These are phyloP conservation scores for Knoxdaviesia capensis DNA, from an alignment of 2,329 filamentous ascomycete species.

Conservation along the genomic window DNA sequence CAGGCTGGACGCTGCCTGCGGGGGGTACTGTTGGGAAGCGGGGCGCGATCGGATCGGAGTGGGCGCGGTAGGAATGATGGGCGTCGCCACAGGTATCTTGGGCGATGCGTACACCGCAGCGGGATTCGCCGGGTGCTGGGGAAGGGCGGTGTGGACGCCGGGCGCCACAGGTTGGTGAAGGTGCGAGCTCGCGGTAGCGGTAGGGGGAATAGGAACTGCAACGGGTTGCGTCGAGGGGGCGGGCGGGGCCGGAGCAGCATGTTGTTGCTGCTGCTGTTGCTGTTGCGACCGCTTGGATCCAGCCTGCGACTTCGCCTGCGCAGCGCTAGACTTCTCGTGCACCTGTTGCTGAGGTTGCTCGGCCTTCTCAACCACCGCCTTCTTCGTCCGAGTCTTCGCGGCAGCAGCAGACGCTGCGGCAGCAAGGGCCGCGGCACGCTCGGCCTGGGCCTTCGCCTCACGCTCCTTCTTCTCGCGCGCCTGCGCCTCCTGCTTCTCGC, in stretches of 20 bases:
- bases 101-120: constrained; percentile 50
- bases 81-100: constrained; percentile 59
- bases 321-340: constrained; percentile 6
- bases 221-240: not conserved
- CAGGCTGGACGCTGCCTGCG: no score
- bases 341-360: no score
- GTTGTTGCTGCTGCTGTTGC: not conserved
- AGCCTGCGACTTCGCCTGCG: constrained; percentile 40
- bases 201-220: not conserved
- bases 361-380: constrained; percentile 37
- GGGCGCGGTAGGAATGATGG: constrained; percentile 55
- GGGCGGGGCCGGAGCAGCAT: not conserved
- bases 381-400: constrained; percentile 44
- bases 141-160: constrained; percentile 25
- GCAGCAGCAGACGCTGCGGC: constrained; percentile 31
- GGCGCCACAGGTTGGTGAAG: not conserved
- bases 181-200: not conserved
- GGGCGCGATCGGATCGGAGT: constrained; percentile 62
- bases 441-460: constrained; percentile 17
- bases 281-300: constrained; percentile 16
- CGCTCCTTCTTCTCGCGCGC: constrained; percentile 42
- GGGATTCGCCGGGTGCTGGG: constrained; percentile 37
- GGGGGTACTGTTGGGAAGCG: constrained; percentile 44
- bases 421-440: constrained; percentile 31
- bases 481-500: constrained; percentile 32